These are phyloP conservation scores for Aethionema arabicum DNA, from an alignment of 345 rosid genomes.

Conservation along the genomic window DNA sequence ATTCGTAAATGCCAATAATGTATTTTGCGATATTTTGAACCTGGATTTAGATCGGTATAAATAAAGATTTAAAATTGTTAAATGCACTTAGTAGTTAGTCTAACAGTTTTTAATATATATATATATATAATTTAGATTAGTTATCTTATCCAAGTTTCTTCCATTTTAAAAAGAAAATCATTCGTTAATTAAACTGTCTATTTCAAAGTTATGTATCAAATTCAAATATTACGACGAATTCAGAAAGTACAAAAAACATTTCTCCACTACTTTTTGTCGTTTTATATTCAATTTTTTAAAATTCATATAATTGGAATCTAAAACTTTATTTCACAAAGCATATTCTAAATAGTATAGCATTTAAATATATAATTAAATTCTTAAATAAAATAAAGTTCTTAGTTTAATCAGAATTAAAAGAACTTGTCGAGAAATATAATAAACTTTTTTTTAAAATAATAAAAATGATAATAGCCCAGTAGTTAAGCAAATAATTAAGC, in stretches of 20 bases:
- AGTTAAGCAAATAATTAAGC: neutral
- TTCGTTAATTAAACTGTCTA: conserved; percentile 13
- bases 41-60: too few species aligned
- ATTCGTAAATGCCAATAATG: too few species aligned
- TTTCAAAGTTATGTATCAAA: neutral
- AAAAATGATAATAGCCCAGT: too few species aligned
- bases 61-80: too few species aligned
- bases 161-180: conserved; percentile 3
- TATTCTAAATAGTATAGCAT: conserved; percentile 1
- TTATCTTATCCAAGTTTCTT: conserved; percentile 24
- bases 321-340: conserved; percentile 20
- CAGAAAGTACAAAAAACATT: conserved; percentile 13
- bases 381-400: neutral
- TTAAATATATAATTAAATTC: neutral
- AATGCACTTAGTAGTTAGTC: too few species aligned
- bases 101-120: too few species aligned
- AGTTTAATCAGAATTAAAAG: neutral
- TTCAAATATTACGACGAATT: neutral
- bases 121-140: neutral
- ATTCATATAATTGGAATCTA: conserved; percentile 1
- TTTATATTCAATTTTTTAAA: neutral
- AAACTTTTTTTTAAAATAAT: too few species aligned
- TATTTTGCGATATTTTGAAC: too few species aligned
- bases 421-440: too few species aligned
- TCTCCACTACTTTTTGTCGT: conserved; percentile 25